phyloP scores from a whole-genome alignment of 2,329 filamentous ascomycete species.

The Cladophialophora immunda region DNA sequence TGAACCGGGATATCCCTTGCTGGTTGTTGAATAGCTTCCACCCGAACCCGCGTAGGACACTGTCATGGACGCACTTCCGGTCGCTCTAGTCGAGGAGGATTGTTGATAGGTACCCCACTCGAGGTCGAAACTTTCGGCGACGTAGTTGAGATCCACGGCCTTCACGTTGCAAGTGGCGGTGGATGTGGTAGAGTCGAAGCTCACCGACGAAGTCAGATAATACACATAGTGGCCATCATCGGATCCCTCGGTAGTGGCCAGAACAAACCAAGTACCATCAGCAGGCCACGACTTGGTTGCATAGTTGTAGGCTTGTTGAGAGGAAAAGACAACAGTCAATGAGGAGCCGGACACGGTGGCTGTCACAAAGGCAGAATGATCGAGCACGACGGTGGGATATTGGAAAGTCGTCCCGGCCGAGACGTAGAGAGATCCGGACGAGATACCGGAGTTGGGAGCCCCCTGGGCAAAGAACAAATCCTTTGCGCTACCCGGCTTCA shows the following conservation, averaged over 20 bases:
- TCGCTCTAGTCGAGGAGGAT: background rate
- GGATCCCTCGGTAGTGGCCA: background rate
- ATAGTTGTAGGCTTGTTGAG: background rate
- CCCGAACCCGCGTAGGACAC: background rate
- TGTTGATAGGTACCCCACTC: background rate
- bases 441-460: background rate
- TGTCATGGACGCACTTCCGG: background rate
- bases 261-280: background rate
- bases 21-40: background rate
- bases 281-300: slow-evolving; percentile 1
- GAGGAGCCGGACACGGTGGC: background rate
- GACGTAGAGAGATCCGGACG: background rate
- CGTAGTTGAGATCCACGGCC: background rate
- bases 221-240: slow-evolving; percentile 2
- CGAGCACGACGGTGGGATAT: slow-evolving; percentile 1
- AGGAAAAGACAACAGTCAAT: background rate
- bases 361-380: slow-evolving; percentile 1
- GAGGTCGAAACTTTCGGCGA: background rate
- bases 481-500: slow-evolving; percentile 1
- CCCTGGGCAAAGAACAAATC: background rate
- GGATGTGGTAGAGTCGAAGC: background rate
- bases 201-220: slow-evolving; percentile 3
- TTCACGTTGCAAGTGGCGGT: background rate
- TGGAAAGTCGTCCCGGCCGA: background rate
- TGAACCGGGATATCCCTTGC: background rate